Conservation (phyloP, 208 protist species). For the Wallacemonas rigidus region DNA sequence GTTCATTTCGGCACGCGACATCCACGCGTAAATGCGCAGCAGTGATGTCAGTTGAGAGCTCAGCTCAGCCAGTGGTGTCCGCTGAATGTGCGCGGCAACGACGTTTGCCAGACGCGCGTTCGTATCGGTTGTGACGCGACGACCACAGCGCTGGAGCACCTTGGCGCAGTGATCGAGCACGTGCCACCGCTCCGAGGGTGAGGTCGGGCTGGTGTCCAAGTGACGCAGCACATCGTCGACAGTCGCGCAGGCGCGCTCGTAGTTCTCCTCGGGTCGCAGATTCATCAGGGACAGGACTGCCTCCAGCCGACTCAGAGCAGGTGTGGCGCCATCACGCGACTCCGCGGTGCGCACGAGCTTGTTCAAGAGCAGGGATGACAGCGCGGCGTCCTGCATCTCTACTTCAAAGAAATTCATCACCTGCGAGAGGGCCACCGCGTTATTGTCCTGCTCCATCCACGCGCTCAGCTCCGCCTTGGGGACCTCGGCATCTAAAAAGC, state of each 20-base stretch:
- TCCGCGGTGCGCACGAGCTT: conserved; percentile 64
- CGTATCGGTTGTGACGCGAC: conserved; percentile 55
- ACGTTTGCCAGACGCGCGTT: conserved; percentile 56
- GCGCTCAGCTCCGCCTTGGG: conserved; percentile 50
- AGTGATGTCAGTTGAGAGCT: conserved; percentile 37
- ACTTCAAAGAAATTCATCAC: conserved; percentile 80
- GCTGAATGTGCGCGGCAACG: conserved; percentile 45
- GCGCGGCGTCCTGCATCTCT: conserved; percentile 51
- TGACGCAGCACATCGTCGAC: conserved; percentile 51
- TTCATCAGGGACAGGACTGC: conserved; percentile 41
- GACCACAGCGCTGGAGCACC: conserved; percentile 70
- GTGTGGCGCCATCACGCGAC: conserved; percentile 20
- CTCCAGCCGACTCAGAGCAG: conserved; percentile 25
- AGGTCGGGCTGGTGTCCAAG: conserved; percentile 11
- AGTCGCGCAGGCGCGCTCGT: conserved; percentile 67
- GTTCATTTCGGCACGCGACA: conserved; percentile 63
- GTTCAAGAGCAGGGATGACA: conserved; percentile 63
- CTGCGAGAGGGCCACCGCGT: conserved; percentile 77
- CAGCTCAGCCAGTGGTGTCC: conserved; percentile 32
- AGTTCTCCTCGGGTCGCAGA: conserved; percentile 65
- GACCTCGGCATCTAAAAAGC: conserved; percentile 82
- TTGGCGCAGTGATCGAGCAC: conserved; percentile 62
- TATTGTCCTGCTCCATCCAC: conserved; percentile 76
- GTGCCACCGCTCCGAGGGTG: conserved; percentile 3
- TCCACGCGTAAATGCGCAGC: conserved; percentile 78